Evolutionary conservation across 257 asterid genomes (phyloP).

Genomic region (Mitragyna speciosa): DNA sequence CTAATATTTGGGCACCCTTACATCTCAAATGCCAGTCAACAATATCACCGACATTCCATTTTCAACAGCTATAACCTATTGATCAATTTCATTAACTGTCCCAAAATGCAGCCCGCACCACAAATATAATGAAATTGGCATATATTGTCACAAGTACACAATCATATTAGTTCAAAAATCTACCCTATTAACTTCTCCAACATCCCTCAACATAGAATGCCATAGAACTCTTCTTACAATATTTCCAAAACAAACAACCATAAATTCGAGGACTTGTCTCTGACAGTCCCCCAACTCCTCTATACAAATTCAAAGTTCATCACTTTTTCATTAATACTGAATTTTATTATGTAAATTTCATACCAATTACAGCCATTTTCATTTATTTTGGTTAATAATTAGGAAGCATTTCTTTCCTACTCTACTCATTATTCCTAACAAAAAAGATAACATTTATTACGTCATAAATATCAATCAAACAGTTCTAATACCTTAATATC

Average conservation of each 20-base stretch:
- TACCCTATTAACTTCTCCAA: not conserved
- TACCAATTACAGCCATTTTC: not conserved
- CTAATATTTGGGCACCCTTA: not conserved
- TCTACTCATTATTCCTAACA: not conserved
- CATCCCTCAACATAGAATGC: not conserved
- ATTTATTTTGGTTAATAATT: not conserved
- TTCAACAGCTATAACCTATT: too few species aligned
- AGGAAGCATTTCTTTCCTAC: not conserved
- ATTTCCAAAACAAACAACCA: not conserved
- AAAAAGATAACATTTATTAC: not conserved
- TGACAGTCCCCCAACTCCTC: not conserved
- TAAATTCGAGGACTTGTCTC: too few species aligned
- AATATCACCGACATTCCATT: too few species aligned
- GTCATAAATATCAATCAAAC: not conserved
- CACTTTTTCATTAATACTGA: not conserved
- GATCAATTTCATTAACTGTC: too few species aligned
- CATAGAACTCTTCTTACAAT: not conserved
- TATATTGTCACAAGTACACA: not conserved
- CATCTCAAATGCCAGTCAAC: not conserved
- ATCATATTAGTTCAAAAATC: not conserved
- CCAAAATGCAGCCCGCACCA: not conserved
- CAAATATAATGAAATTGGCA: not conserved
- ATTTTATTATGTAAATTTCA: not conserved
- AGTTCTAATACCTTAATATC: not conserved
- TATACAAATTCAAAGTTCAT: not conserved